These are phyloP conservation scores for Scytalidium lignicola DNA, from an alignment of 2,329 filamentous ascomycete species.

Conservation along the genomic window DNA sequence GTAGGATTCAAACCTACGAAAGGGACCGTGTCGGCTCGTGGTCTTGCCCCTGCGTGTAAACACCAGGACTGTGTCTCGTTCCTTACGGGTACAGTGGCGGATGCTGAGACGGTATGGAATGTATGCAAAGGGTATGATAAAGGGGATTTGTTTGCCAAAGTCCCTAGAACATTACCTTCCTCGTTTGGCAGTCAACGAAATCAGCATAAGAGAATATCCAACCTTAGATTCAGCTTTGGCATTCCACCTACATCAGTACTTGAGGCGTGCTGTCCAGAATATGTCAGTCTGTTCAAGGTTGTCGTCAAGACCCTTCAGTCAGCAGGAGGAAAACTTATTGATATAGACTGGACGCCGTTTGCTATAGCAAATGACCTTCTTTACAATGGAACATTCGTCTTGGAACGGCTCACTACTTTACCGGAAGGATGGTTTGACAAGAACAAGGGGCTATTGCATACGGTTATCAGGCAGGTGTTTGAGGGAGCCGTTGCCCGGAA, in stretches of 20 bases:
- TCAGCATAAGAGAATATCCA: too few relatives aligned
- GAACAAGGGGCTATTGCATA: conserved; percentile 45
- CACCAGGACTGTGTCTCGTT: conserved; percentile 50
- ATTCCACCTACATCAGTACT: conserved; percentile 41
- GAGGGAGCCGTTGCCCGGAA: conserved; percentile 31
- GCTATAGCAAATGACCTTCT: conserved; percentile 43
- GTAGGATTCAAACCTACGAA: conserved; percentile 44
- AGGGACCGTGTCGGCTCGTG: conserved; percentile 40
- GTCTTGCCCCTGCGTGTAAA: conserved; percentile 45
- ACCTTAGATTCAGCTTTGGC: conserved; percentile 41
- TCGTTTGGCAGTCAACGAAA: conserved; percentile 13
- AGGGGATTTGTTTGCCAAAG: conserved; percentile 46
- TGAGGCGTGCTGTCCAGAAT: conserved; percentile 34
- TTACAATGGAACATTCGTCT: conserved; percentile 48
- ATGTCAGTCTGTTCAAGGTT: conserved; percentile 36
- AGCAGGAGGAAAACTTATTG: conserved; percentile 26
- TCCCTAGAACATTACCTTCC: conserved; percentile 15
- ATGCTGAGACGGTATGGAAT: conserved; percentile 44
- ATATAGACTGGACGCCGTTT: conserved; percentile 40
- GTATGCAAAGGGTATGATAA: conserved; percentile 39
- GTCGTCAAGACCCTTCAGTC: conserved; percentile 33
- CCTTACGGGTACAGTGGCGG: conserved; percentile 38
- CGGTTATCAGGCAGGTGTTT: conserved; percentile 43
- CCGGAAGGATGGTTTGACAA: conserved; percentile 35
- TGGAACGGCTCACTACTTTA: conserved; percentile 40